These are phyloP conservation scores for Aaosphaeria pasadenensis DNA, from an alignment of 2,329 filamentous ascomycete species.

Conservation along the genomic window DNA sequence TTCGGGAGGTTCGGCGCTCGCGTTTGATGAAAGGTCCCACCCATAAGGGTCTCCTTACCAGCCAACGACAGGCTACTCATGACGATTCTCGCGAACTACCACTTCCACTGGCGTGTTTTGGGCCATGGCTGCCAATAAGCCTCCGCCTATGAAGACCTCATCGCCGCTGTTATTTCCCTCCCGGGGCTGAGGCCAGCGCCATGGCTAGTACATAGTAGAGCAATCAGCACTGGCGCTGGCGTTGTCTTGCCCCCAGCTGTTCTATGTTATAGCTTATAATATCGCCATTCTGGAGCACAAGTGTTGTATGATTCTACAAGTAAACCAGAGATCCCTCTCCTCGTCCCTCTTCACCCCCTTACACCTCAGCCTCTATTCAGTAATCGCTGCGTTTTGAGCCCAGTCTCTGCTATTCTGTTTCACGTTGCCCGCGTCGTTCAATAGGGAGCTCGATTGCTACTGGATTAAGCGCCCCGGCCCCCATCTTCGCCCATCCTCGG, in stretches of 20 bases:
- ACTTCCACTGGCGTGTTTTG: not conserved
- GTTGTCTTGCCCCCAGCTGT: no score
- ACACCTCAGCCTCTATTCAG: no score
- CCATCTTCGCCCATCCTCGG: constrained; percentile 5
- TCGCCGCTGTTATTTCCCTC: not conserved
- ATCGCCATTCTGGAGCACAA: no score
- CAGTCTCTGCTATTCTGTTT: no score
- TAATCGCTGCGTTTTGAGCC: no score
- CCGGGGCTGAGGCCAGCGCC: not conserved
- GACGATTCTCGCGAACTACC: not conserved
- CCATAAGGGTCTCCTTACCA: not conserved
- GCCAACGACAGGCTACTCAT: not conserved
- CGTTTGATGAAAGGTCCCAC: no score
- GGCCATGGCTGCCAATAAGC: not conserved
- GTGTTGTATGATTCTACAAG: no score
- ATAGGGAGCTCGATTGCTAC: not conserved
- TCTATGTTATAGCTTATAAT: no score
- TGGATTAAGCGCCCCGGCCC: constrained; percentile 11
- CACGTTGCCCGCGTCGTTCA: not conserved
- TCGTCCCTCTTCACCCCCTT: no score
- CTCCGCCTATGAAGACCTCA: not conserved
- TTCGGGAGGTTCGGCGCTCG: no score
- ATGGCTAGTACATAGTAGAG: not conserved
- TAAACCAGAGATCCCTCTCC: no score
- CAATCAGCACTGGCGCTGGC: no score